phyloP scores from a whole-genome alignment of 768 basidiomycete genomes.

The Boletales sp. region DNA sequence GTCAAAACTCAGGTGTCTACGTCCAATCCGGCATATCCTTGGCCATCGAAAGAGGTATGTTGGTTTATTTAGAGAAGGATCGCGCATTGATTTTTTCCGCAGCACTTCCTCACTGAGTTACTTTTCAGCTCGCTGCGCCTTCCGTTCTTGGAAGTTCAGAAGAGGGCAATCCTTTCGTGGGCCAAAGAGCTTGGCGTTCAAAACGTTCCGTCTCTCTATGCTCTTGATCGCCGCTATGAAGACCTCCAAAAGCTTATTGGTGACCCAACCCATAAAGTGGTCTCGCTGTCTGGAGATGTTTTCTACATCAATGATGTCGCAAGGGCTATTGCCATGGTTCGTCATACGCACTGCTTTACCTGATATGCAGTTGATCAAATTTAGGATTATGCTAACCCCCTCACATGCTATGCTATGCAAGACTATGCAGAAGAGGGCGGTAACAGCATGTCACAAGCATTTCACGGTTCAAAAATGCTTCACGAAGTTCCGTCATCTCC shows the following conservation, averaged over 20 bases:
- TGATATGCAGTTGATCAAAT: no score
- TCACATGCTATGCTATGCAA: constrained; percentile 9
- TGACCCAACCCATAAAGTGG: constrained; percentile 17
- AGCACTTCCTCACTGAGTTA: not conserved
- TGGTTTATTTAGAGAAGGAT: not conserved
- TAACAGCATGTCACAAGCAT: constrained; percentile 16
- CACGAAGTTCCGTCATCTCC: not conserved
- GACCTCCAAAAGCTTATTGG: constrained; percentile 7
- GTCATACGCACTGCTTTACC: not conserved
- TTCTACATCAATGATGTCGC: constrained; percentile 21
- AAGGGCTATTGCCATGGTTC: constrained; percentile 8
- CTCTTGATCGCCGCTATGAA: constrained; percentile 5
- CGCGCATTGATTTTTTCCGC: not conserved
- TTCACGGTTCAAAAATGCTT: constrained; percentile 27
- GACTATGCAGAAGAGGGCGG: constrained; percentile 7
- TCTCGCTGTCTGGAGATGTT: constrained; percentile 19
- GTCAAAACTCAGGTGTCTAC: not conserved
- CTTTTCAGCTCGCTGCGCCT: constrained; percentile 25
- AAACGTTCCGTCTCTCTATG: constrained; percentile 19
- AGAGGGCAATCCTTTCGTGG: constrained; percentile 26
- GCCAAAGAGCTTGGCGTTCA: constrained; percentile 22
- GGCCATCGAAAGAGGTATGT: not conserved
- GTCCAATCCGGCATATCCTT: not conserved
- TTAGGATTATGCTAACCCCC: constrained; percentile 26
- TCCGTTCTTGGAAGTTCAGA: constrained; percentile 26